Conservation (phyloP, 2,329 filamentous ascomycete species). For the Helicocarpus griseus region DNA sequence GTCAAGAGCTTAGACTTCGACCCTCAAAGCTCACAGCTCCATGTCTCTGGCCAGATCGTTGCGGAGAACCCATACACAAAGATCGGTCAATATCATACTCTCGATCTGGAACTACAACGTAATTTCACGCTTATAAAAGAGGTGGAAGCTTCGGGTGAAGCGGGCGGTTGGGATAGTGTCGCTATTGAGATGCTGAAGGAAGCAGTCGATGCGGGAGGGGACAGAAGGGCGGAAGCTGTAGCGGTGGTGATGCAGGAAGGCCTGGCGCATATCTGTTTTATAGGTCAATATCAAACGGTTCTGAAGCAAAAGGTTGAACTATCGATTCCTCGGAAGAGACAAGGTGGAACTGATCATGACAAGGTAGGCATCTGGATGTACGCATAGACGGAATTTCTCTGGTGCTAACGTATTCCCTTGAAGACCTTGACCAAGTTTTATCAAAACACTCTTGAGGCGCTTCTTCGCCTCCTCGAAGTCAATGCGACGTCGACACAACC, state of each 20-base stretch:
- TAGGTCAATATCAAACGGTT: constrained; percentile 41
- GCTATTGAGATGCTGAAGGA: constrained; percentile 69
- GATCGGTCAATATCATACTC: constrained; percentile 58
- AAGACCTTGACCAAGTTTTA: constrained; percentile 68
- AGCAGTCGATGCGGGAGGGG: constrained; percentile 57
- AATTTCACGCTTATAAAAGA: constrained; percentile 83
- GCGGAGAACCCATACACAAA: constrained; percentile 59
- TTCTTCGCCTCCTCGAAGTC: constrained; percentile 72
- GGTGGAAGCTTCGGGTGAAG: constrained; percentile 37
- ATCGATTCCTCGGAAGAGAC: constrained; percentile 38
- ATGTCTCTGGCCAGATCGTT: constrained; percentile 56
- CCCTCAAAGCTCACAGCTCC: constrained; percentile 55
- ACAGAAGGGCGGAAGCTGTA: constrained; percentile 70
- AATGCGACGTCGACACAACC: constrained; percentile 31
- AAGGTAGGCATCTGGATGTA: constrained; percentile 24
- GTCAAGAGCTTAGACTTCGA: constrained; percentile 62
- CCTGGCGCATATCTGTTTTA: constrained; percentile 42
- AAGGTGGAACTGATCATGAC: constrained; percentile 40
- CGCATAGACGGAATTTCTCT: background rate
- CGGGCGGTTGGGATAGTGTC: constrained; percentile 75
- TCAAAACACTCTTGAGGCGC: constrained; percentile 62
- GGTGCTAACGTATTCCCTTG: background rate
- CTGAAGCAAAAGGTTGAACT: constrained; percentile 41
- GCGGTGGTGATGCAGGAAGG: constrained; percentile 88
- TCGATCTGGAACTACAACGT: constrained; percentile 77